Conservation (phyloP, 2,329 filamentous ascomycete species). For the Fusarium longipes region DNA sequence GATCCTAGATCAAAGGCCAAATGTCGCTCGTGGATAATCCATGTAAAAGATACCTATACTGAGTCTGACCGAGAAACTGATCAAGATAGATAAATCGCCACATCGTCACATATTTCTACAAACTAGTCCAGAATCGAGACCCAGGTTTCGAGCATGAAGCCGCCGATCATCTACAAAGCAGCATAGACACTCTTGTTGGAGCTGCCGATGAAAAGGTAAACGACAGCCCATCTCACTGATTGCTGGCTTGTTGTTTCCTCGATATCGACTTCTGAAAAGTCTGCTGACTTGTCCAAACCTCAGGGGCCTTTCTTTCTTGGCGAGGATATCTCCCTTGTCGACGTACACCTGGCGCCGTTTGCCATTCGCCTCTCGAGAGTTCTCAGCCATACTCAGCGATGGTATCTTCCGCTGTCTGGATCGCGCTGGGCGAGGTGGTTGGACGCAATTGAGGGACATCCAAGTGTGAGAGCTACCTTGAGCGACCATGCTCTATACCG, state of each 20-base stretch:
- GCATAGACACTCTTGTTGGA: slow-evolving; percentile 67
- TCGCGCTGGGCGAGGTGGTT: slow-evolving; percentile 77
- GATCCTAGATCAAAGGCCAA: slow-evolving; percentile 76
- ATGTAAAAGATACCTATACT: slow-evolving; percentile 60
- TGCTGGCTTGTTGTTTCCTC: neutral
- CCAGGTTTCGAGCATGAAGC: slow-evolving; percentile 66
- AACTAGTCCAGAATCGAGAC: slow-evolving; percentile 74
- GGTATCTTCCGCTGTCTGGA: slow-evolving; percentile 71
- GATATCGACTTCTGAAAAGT: neutral
- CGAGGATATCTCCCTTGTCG: slow-evolving; percentile 68
- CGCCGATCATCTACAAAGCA: slow-evolving; percentile 70
- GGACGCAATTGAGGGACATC: slow-evolving; percentile 73
- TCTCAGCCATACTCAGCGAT: slow-evolving; percentile 72
- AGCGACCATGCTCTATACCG: slow-evolving; percentile 66
- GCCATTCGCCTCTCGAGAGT: slow-evolving; percentile 75
- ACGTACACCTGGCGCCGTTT: slow-evolving; percentile 81
- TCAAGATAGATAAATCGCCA: slow-evolving; percentile 73
- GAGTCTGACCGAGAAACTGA: neutral
- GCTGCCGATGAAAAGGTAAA: slow-evolving; percentile 58
- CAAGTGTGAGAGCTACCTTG: slow-evolving; percentile 73
- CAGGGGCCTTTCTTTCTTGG: slow-evolving; percentile 76
- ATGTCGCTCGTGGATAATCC: slow-evolving; percentile 82
- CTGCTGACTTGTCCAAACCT: neutral
- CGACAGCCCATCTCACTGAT: slow-evolving; percentile 1
- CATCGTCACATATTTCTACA: slow-evolving; percentile 81